Percentiles rank a stretch among this genome's conserved stretches.
phyloP scores from a whole-genome alignment of 1,284 basidiomycete genomes.

The Takashimella koratensis region DNA sequence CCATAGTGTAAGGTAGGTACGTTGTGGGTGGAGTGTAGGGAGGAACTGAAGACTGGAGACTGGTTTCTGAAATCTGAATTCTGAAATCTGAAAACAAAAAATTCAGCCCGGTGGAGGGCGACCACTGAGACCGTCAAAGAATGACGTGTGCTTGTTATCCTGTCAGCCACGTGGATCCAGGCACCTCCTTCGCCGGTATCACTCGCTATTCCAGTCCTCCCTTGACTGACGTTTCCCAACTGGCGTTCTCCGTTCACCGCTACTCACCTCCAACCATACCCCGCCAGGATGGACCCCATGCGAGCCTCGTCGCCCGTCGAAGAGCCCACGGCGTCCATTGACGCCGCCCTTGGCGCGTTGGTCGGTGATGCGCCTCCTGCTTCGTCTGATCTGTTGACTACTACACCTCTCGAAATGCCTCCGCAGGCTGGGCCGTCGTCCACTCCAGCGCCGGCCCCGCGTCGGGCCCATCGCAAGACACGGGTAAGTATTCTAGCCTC shows the following conservation, averaged over 20 bases:
- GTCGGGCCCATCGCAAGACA: background rate
- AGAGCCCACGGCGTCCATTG: too few species aligned
- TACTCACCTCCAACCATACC: too few species aligned
- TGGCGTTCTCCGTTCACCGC: too few species aligned
- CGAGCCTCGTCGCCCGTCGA: too few species aligned
- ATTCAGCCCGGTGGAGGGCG: background rate
- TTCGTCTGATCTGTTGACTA: background rate
- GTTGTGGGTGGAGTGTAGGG: constrained; percentile 1
- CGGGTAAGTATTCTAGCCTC: too few species aligned
- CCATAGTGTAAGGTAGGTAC: constrained; percentile 56
- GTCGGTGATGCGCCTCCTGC: too few species aligned
- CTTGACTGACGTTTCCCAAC: too few species aligned
- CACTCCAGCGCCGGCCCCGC: background rate
- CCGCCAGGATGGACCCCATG: too few species aligned
- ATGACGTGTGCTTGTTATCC: background rate
- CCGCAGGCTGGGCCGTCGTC: background rate
- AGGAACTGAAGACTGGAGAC: background rate
- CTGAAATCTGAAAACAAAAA: background rate
- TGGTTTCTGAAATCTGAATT: too few species aligned
- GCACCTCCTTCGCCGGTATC: too few species aligned
- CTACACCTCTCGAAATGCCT: background rate
- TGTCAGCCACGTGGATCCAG: background rate
- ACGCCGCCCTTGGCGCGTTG: too few species aligned
- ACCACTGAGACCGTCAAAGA: background rate
- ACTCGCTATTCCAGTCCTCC: too few species aligned